Base-by-base conservation (phyloP, 2,329 filamentous ascomycete genomes). In the Colletotrichum sojae region DNA sequence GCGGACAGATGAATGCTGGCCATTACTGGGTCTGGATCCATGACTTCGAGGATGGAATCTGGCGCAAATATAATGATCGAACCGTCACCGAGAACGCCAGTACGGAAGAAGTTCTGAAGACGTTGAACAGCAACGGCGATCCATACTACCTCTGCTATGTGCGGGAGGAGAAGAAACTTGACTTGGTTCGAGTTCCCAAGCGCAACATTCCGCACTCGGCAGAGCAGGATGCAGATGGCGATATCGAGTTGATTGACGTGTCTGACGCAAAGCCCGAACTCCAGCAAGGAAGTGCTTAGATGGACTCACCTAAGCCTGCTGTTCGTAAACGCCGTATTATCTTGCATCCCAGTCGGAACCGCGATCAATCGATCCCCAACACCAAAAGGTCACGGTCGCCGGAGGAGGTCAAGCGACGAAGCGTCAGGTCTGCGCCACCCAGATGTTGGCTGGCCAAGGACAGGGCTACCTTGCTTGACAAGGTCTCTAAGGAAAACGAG, bases 21-120 rank as follows among this genome's bases (percentile, higher is more conserved):
- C 96, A 99, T 79, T 99, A 98, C 82, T 98, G 94, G 91, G 94
- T 98, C 52, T 98, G 95, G 87, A 97, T 99, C 72, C 93, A 91
- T 76, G 96, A 98, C 81, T 97, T 97, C 78, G 88, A 91, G 72
- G 55, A 58, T 6, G 88, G 89, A 54, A 84, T 95, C 20, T 99
- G 96, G 95, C 91, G 94, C 66, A 94, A 93, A 76, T 99, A 98
- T 84, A 99, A 99, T 77, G 96, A 99, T 76, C 91, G 92, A 62
- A 87, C 86, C 16, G 94, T 99, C 25, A 91, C 89, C 3, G 89
- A 93, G 71, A 84, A 87, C 67, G 87, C 90, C 27, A 87, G 93
- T 74, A 84, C 88, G 8, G 84, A 85, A 16, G 88, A 91, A 57
- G 93, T 97, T 48, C 90, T 96, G 72, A 84, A 88, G 25, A 85